Base-by-base conservation (phyloP, 257 asterid species). In the Verbascum thapsus region DNA sequence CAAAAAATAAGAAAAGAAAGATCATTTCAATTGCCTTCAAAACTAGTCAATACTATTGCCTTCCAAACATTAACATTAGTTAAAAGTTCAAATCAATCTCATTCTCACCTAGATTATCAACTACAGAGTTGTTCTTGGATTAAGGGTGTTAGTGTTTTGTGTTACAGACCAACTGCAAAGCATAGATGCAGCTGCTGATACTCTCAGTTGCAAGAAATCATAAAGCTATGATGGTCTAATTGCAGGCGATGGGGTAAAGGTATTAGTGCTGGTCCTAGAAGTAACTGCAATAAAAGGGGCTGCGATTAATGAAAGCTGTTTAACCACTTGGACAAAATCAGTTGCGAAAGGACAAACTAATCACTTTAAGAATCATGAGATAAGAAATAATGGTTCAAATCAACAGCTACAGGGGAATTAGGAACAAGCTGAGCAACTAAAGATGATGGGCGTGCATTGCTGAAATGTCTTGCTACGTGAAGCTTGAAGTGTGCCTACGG, bases 31-130 rank as follows among this genome's bases (percentile, higher is more conserved):
- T 17, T 7, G 51, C 2, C 32, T 26, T 26, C 32, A 26, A n/a
- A 26, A 26, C 32, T 26, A 26, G 32, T 45, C 17, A 32, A 16
- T n/a, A 23, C 17, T 59, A 10, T 41, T 39, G 15, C 42, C 42
- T 59, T 26, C 26, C 10, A 50, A 17, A 17, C 12, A 50, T 19
- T 19, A 18, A 49, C 7, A 43, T 63, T 20, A 18, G 6, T 17
- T 19, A 26, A 26, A 26, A 26, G 32, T 26, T 26, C 32, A 26
- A 26, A 51, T 41, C 20, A 60, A 23, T 6, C 69, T 41, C 20
- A 60, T 12, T 6, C 69, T 20, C 57, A 39, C 7, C 60, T 19
- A 51, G 32, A 51, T 38, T 38, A 39, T 39, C 3, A 7, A 51
- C 52, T 20, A 37, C 32, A 54, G 15, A 30, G 1, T 63, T 22